Conservation (phyloP, 768 basidiomycete species). For the Collybiopsis confluens region DNA sequence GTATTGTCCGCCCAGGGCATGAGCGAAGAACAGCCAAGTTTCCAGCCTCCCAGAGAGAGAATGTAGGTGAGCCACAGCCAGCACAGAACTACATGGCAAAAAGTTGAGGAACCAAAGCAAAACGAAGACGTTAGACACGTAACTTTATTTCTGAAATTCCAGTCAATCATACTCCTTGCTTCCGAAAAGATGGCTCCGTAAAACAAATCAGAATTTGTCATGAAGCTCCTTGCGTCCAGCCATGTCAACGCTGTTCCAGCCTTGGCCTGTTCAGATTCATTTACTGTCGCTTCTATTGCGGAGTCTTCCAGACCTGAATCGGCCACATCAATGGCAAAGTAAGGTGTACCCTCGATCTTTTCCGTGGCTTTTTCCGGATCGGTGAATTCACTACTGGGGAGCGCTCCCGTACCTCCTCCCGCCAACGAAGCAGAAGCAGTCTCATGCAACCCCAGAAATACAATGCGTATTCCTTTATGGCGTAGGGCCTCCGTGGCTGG, state of each 20-base stretch:
- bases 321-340: constrained; percentile 77
- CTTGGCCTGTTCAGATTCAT: constrained; percentile 29
- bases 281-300: constrained; percentile 37
- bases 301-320: constrained; percentile 38
- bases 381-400: constrained; percentile 64
- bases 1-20: constrained; percentile 71
- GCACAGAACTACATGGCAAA: constrained; percentile 92
- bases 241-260: constrained; percentile 47
- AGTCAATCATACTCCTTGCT: constrained; percentile 82
- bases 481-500: constrained; percentile 52
- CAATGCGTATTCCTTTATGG: constrained; percentile 54
- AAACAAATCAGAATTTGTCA: constrained; percentile 53
- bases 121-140: background rate
- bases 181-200: constrained; percentile 74
- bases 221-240: constrained; percentile 58
- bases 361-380: constrained; percentile 48
- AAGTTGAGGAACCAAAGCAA: background rate
- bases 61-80: constrained; percentile 74
- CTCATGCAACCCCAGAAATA: constrained; percentile 82
- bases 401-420: constrained; percentile 33
- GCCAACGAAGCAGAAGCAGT: constrained; percentile 21
- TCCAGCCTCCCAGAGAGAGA: constrained; percentile 96
- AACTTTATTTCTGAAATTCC: constrained; percentile 89
- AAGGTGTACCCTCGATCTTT: constrained; percentile 75
- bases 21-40: constrained; percentile 72